A percentile compares a stretch with the other conserved stretches of the same genome.
Conservation (phyloP, 331 rosid species). For the Pyracantha coccinea region DNA sequence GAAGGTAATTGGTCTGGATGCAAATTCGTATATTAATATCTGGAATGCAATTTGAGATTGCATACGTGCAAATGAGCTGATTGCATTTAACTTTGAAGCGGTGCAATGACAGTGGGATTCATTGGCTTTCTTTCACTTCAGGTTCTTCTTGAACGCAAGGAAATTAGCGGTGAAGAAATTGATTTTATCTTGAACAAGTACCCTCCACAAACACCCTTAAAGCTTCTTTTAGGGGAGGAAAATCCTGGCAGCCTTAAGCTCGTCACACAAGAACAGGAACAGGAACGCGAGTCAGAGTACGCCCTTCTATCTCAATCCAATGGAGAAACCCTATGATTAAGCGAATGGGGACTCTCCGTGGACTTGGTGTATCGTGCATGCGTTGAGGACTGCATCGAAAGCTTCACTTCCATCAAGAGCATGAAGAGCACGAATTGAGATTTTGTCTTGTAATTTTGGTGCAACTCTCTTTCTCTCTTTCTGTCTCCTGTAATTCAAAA, state of each 20-base stretch:
- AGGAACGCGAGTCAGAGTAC: slow-evolving; percentile 27
- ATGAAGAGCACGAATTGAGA: background rate
- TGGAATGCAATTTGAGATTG: background rate
- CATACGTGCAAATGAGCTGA: background rate
- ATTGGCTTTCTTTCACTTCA: slow-evolving; percentile 8
- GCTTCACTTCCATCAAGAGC: background rate
- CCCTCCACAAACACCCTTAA: slow-evolving; percentile 76
- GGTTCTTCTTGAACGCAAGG: slow-evolving; percentile 78
- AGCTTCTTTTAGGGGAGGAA: slow-evolving; percentile 61
- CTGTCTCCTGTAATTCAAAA: background rate
- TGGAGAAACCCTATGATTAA: slow-evolving; percentile 37
- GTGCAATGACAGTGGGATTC: background rate
- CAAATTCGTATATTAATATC: background rate
- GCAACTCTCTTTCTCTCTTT: background rate
- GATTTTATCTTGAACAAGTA: slow-evolving; percentile 64
- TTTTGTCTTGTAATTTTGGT: background rate
- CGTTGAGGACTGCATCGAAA: background rate
- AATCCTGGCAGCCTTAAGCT: slow-evolving; percentile 61
- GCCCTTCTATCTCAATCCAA: slow-evolving; percentile 37
- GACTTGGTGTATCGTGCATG: background rate
- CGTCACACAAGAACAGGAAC: slow-evolving; percentile 32
- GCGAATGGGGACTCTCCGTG: background rate
- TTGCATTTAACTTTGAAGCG: background rate
- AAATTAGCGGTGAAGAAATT: slow-evolving; percentile 73
- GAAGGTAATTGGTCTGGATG: slow-evolving; percentile 45